These are phyloP conservation scores for Colletotrichum echinochloae DNA, from an alignment of 2,329 filamentous ascomycete species.

Conservation along the genomic window DNA sequence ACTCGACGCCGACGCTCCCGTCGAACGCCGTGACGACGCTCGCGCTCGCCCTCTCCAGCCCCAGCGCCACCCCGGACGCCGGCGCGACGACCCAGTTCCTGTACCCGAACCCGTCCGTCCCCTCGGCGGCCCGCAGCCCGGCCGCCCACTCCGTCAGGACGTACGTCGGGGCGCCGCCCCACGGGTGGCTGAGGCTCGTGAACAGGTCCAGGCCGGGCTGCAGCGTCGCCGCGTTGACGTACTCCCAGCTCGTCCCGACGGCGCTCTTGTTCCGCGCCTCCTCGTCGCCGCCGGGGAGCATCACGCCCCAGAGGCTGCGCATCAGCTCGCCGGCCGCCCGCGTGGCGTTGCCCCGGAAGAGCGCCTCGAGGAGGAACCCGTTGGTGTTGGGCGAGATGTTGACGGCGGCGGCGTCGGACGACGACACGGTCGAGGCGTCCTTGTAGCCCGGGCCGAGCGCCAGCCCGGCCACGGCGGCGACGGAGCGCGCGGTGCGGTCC, in stretches of 20 bases:
- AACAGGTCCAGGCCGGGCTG: slow-evolving; percentile 55
- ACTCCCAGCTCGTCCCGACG: slow-evolving; percentile 59
- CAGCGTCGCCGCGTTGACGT: slow-evolving; percentile 51
- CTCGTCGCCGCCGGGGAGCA: slow-evolving; percentile 51
- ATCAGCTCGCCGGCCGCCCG: slow-evolving; percentile 49
- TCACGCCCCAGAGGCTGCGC: slow-evolving; percentile 54
- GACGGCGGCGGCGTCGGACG: slow-evolving; percentile 47
- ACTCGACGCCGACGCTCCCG: slow-evolving; percentile 44
- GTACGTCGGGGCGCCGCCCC: slow-evolving; percentile 59
- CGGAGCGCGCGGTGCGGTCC: slow-evolving; percentile 22
- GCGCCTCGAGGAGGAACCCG: slow-evolving; percentile 55
- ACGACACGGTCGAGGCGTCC: slow-evolving; percentile 36
- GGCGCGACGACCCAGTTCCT: slow-evolving; percentile 47
- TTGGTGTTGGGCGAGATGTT: slow-evolving; percentile 60
- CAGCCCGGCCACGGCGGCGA: slow-evolving; percentile 35
- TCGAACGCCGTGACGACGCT: slow-evolving; percentile 45
- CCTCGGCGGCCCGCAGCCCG: slow-evolving; percentile 43
- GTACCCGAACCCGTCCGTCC: slow-evolving; percentile 43
- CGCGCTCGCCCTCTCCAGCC: slow-evolving; percentile 44
- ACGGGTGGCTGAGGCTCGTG: slow-evolving; percentile 58
- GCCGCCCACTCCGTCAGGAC: slow-evolving; percentile 53
- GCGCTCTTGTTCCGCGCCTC: slow-evolving; percentile 44
- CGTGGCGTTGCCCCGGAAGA: slow-evolving; percentile 47
- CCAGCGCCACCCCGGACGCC: slow-evolving; percentile 44
- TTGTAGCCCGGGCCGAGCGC: slow-evolving; percentile 42